phyloP scores from a whole-genome alignment of 2,329 filamentous ascomycete species.

The Neonectria punicea region DNA sequence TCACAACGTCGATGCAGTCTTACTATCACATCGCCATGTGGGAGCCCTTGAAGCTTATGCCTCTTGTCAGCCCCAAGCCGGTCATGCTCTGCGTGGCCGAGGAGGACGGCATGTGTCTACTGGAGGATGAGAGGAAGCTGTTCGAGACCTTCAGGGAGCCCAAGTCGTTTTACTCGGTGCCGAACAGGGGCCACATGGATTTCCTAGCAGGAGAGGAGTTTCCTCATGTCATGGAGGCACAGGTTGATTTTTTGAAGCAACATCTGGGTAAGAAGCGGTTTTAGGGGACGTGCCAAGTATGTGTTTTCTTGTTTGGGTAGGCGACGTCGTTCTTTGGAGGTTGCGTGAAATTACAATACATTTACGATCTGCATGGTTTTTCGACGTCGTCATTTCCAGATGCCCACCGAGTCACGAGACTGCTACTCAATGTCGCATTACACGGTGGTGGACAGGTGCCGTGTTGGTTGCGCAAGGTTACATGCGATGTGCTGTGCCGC shows the following conservation, averaged over 20 bases:
- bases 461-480: neutral
- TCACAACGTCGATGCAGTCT: constrained; percentile 20
- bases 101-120: constrained; percentile 8
- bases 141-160: constrained; percentile 18
- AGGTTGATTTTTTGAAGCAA: constrained; percentile 6
- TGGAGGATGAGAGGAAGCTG: constrained; percentile 16
- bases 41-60: constrained; percentile 14
- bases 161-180: constrained; percentile 11
- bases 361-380: neutral
- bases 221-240: neutral
- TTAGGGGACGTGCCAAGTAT: neutral
- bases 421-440: neutral
- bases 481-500: neutral
- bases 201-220: constrained; percentile 9
- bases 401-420: neutral
- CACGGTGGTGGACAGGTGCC: neutral
- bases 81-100: constrained; percentile 17
- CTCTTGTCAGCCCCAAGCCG: constrained; percentile 13
- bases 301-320: neutral
- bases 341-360: neutral
- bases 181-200: constrained; percentile 22
- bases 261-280: neutral
- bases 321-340: neutral
- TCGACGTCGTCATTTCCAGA: neutral
- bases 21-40: constrained; percentile 22